Base-by-base conservation (phyloP, 148 eudicot genomes). In the Persicaria maculosa region DNA sequence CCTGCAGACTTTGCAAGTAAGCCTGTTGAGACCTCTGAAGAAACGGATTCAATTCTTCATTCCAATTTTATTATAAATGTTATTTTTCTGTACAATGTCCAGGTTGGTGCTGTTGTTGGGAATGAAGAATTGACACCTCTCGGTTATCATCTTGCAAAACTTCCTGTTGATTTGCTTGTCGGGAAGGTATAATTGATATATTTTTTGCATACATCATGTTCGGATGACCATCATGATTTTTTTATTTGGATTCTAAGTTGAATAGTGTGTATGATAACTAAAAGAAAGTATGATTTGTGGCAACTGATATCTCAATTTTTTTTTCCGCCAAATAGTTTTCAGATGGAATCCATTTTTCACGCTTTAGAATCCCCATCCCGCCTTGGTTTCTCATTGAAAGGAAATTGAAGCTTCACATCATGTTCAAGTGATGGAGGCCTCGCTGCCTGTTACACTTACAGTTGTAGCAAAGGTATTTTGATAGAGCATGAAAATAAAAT, bases 81-180 rank as follows among this genome's bases (percentile, higher is more conserved):
- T 64, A 11, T 64, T 3, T 36, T 64, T 59, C 69, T 45, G 25
- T 61, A 45, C 45, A 12, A 36, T 64, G n/a, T 31, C 50, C 81
- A 92, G 98, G 97, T 90, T 83, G 96, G 97, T 77, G 98, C 98
- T 74, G 77, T 94, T 76, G 93, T 92, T 79, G 91, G 81, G 80
- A 80, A 84, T 83, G 98, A 94, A 80, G 88, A 86, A 68, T 84
- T 94, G 84, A 94, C 98, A 65, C 97, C 98, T 76, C 98, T 94
- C 78, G 98, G 98, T 78, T 85, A 88, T 82, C 98, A 94, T 83
- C 85, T 94, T 85, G 96, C 97, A 40, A 92, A 88, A 90, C 92
- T 94, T 50, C 98, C 98, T 2, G 98, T 94, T 77, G 98, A 94
- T 84, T 90, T 94, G 70, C 80, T 94, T 74, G 83, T 94, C 73